A percentile compares a stretch with the other conserved stretches of the same genome.
phyloP scores from a whole-genome alignment of 2,329 filamentous ascomycete species.

The Hypoxylon rubiginosum region DNA sequence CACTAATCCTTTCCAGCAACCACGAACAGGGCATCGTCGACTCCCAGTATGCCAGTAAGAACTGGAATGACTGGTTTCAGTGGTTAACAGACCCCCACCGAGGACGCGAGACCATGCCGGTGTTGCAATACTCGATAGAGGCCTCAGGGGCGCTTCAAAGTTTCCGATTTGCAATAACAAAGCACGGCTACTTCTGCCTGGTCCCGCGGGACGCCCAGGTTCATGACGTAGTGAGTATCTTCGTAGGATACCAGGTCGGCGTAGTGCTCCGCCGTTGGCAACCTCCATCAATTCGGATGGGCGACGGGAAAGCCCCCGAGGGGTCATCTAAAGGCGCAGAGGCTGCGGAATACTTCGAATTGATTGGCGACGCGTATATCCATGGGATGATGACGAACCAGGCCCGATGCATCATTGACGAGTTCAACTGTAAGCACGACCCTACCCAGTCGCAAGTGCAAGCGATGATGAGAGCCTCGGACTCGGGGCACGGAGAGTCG shows the following conservation, averaged over 20 bases:
- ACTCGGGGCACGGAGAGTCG: conserved; percentile 19
- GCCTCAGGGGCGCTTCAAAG: conserved; percentile 25
- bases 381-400: conserved; percentile 47
- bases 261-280: conserved; percentile 31
- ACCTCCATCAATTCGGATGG: neutral
- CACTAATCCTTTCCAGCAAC: conserved; percentile 20
- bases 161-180: conserved; percentile 44
- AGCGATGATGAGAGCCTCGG: conserved; percentile 5
- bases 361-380: conserved; percentile 44
- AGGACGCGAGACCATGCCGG: conserved; percentile 4
- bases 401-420: conserved; percentile 43
- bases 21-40: conserved; percentile 9
- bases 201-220: conserved; percentile 33
- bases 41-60: conserved; percentile 12
- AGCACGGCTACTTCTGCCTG: conserved; percentile 44
- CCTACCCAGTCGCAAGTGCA: conserved; percentile 28
- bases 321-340: neutral
- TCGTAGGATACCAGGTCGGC: conserved; percentile 35
- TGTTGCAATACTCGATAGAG: conserved; percentile 24
- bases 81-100: conserved; percentile 12
- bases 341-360: conserved; percentile 35
- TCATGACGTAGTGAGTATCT: conserved; percentile 39
- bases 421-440: conserved; percentile 40
- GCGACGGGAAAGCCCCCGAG: neutral
- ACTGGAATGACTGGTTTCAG: conserved; percentile 30